Evolutionary conservation across 805 yeast species (phyloP), one percentile per base, ranked within the genome.

Genomic region (Pichia rugopelliculosa): DNA sequence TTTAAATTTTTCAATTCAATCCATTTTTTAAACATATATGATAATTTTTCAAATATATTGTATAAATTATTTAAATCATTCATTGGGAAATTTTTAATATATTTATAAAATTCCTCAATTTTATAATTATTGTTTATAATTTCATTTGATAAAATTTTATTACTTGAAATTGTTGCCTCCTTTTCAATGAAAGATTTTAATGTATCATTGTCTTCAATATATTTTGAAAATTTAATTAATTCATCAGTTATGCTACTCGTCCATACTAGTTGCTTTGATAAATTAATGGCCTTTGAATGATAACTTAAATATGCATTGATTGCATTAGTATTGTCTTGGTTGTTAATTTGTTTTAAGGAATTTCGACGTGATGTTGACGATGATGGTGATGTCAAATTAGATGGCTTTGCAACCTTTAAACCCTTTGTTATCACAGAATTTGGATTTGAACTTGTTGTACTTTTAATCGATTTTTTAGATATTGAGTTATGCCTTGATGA

Each of bases 41-140:
- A 38, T 27, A 44, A 21, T 17, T 10, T 34, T 8, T 10, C 15
- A 18, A 44, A 49, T 3, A 39, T 43, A 17, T 18, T 11, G 6
- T 25, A 38, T 22, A 52, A 34, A 15, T 47, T 45, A 6, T 33
- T 17, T 17, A 53, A 40, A 36, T 53, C 55, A 18, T 34, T 18
- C 17, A 12, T 44, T 12, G 56, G 50, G 22, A 51, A 52, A 11
- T 36, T 9, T 27, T 36, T 26, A 7, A 52, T 30, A 42, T 44
- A 48, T 18, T 41, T 44, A 30, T 52, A 52, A 33, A 51, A 53
- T 30, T 53, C 55, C 41, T 51, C 47, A 41, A 50, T 49, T 40
- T 44, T 39, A 45, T 49, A 47, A 18, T 20, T 20, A 9, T 39
- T 22, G n/a, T 18, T 17, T 25, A 39, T 12, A 7, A 39, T 3